Evolutionary conservation across 2,329 filamentous ascomycete species (phyloP), one percentile per base, ranked within the genome.

Genomic region (Fusarium cyanostomum): DNA sequence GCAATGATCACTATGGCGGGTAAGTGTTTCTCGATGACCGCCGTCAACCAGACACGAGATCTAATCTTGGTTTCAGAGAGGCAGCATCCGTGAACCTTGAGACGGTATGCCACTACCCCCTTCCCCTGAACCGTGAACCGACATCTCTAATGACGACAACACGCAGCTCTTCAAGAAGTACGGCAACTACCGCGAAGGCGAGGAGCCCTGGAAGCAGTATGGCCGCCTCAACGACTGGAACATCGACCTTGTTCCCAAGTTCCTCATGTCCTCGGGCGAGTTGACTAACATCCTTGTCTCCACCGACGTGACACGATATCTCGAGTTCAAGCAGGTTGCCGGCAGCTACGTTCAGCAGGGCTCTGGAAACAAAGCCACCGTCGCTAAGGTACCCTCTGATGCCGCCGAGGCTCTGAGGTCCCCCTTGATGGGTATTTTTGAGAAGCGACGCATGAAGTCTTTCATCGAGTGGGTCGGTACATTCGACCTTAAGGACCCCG

Each of bases 1-100:
- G 94, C 77, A 98, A 98, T 78, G 92, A 96, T 78, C 94, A 98
- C 84, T 98, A 97, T 76, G 95, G 95, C 86, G 95, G 92, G 94
- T 96, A 82, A 74, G 91, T 84, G 27, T 42, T 18, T n/a, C 26
- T 13, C 24, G 1, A 8, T 9, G 12, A 13, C 18, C 12, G 8
- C 59, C 41, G 39, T 38, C 18, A 10, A 13, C 33, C 21, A 18
- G 16, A 53, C 13, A 21, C 24, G 12, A 26, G 41, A 42, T 55
- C 68, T 73, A 68, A 77, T 74, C 73, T 43, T 72, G 65, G 56
- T 53, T 59, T 31, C 31, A 77, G 94, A 71, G 95, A 99, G 82
- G 92, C 95, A 63, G 94, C 95, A 51, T 98, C 94, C 10, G 87
- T 99, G 72, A 99, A 98, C 82, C 92, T 99, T 74, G 93, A 98